Percentiles rank a stretch among this genome's conserved stretches.
Conservation (phyloP, 176 grass and related monocot genomes). For the Otatea glauca region DNA sequence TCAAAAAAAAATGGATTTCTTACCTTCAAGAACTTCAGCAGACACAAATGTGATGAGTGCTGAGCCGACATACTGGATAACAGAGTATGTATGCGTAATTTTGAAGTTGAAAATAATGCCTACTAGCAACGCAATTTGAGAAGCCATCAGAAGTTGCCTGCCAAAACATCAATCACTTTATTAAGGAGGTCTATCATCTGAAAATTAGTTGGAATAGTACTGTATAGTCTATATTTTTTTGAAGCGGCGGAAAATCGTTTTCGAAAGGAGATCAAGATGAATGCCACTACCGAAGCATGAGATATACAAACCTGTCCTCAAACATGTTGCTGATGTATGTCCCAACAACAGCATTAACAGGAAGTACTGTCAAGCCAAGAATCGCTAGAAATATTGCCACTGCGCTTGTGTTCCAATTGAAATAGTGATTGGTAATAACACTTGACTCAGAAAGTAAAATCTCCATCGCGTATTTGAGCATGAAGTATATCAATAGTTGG, state of each 20-base stretch:
- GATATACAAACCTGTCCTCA: slow-evolving; percentile 79
- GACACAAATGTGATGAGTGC: slow-evolving; percentile 84
- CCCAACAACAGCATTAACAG: slow-evolving; percentile 93
- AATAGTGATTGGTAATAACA: slow-evolving; percentile 92
- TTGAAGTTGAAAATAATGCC: slow-evolving; percentile 89
- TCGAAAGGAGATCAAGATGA: not conserved
- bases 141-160: slow-evolving; percentile 89
- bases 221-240: not conserved
- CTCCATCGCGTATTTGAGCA: slow-evolving; percentile 99
- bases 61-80: slow-evolving; percentile 71
- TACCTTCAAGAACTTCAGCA: slow-evolving; percentile 99
- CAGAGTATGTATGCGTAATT: slow-evolving; percentile 66
- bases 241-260: not conserved
- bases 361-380: slow-evolving; percentile 90
- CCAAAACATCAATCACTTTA: slow-evolving; percentile 20
- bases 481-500: slow-evolving; percentile 96
- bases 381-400: slow-evolving; percentile 94
- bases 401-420: slow-evolving; percentile 86
- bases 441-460: slow-evolving; percentile 96
- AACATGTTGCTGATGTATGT: slow-evolving; percentile 99
- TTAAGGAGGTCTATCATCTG: not conserved
- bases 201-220: not conserved
- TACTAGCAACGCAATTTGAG: slow-evolving; percentile 72
- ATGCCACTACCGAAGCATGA: not conserved
- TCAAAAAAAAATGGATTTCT: slow-evolving; percentile 26